These are phyloP conservation scores for Neurospora intermedia DNA, from an alignment of 495 filamentous ascomycete species.

Conservation along the genomic window DNA sequence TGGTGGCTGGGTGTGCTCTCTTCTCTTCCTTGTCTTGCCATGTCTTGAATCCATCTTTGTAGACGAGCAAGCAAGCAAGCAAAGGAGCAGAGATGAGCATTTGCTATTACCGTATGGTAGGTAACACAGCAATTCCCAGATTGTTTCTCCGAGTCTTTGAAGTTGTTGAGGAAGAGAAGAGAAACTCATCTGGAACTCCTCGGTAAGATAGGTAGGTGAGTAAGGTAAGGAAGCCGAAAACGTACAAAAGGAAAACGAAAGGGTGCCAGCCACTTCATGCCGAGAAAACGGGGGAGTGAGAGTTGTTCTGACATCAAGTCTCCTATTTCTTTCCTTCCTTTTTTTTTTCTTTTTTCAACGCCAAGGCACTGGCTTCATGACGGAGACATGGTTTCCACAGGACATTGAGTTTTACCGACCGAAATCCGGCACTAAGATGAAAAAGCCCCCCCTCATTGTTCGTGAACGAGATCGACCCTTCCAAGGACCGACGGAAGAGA, in stretches of 20 bases:
- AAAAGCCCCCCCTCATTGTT: not conserved
- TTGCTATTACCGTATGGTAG: not conserved
- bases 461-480: not conserved
- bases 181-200: not conserved
- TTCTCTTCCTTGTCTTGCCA: not conserved
- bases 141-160: not conserved
- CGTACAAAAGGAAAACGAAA: not conserved
- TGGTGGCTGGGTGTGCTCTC: not conserved
- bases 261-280: not conserved
- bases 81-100: not conserved
- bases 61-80: not conserved
- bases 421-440: not conserved
- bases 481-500: not conserved
- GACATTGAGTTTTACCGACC: not conserved
- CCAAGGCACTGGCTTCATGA: too few species aligned
- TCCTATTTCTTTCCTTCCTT: too few species aligned
- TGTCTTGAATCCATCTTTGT: not conserved
- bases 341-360: too few species aligned
- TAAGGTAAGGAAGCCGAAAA: not conserved
- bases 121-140: not conserved
- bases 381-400: not conserved
- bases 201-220: not conserved
- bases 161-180: not conserved
- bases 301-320: not conserved
- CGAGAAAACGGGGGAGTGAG: not conserved